phyloP scores from a whole-genome alignment of 495 filamentous ascomycete genomes.

The Bombardia bombarda region DNA sequence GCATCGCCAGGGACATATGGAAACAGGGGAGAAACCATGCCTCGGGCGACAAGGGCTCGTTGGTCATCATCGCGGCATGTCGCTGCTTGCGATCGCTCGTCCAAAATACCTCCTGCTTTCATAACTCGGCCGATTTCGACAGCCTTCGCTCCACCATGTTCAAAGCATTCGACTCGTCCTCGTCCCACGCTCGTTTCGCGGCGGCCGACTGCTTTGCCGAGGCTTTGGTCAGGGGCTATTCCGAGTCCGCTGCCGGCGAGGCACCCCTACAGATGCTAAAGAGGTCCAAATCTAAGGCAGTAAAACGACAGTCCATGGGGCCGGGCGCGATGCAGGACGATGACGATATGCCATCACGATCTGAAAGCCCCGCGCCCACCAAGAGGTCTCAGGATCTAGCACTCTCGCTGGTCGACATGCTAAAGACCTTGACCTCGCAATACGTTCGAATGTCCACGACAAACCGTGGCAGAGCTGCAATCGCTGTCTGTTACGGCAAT shows the following conservation, averaged over 20 bases:
- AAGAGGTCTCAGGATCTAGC: conserved; percentile 64
- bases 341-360: conserved; percentile 66
- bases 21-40: conserved; percentile 78
- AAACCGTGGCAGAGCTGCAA: conserved; percentile 71
- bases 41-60: conserved; percentile 68
- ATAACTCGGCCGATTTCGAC: conserved; percentile 88
- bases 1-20: conserved; percentile 82
- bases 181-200: conserved; percentile 66
- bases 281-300: conserved; percentile 63
- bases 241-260: conserved; percentile 48
- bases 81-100: conserved; percentile 70
- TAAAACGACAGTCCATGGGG: conserved; percentile 57
- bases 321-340: conserved; percentile 47
- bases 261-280: conserved; percentile 54
- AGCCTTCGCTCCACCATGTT: conserved; percentile 69
- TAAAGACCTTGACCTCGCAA: conserved; percentile 72
- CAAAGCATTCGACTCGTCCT: conserved; percentile 76
- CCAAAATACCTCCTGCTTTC: conserved; percentile 67
- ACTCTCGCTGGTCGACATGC: conserved; percentile 69
- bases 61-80: conserved; percentile 75
- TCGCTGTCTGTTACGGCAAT: conserved; percentile 80
- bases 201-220: conserved; percentile 81
- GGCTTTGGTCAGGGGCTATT: conserved; percentile 71
- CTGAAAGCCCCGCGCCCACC: conserved; percentile 60
- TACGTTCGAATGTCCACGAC: conserved; percentile 75